phyloP scores from a whole-genome alignment of 2,329 filamentous ascomycete species.

The Lasiodiplodia sp. region DNA sequence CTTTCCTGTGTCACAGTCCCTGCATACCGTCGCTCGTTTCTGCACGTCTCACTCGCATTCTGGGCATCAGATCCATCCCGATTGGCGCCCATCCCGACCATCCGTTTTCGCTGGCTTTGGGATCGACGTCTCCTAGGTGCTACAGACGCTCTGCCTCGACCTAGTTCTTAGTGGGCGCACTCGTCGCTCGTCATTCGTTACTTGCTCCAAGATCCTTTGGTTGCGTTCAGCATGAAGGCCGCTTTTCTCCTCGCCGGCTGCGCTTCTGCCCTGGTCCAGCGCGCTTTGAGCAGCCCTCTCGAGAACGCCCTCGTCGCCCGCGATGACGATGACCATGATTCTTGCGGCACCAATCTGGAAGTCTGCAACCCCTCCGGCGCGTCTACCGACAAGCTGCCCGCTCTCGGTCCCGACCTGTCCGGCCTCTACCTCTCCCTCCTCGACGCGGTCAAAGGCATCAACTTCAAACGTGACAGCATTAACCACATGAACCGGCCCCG shows the following conservation, averaged over 20 bases:
- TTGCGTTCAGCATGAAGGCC: constrained; percentile 8
- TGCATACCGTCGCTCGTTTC: constrained; percentile 24
- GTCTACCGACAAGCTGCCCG: constrained; percentile 40
- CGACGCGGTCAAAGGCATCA: constrained; percentile 44
- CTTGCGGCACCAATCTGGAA: constrained; percentile 39
- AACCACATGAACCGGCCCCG: background rate
- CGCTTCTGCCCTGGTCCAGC: constrained; percentile 1
- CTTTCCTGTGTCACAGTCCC: constrained; percentile 15
- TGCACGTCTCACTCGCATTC: constrained; percentile 9
- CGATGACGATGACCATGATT: background rate
- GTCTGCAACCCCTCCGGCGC: constrained; percentile 46
- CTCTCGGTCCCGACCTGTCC: constrained; percentile 44
- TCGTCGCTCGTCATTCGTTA: constrained; percentile 18
- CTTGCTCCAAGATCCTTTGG: background rate
- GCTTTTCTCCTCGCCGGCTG: background rate
- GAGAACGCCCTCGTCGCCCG: background rate
- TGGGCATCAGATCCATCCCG: background rate
- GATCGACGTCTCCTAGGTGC: background rate
- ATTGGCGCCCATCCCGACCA: background rate
- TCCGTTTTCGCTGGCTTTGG: constrained; percentile 9
- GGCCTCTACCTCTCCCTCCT: constrained; percentile 46
- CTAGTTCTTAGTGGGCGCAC: background rate
- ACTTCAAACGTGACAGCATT: constrained; percentile 38
- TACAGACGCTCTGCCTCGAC: background rate
- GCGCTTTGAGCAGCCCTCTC: constrained; percentile 5